These are phyloP conservation scores for Leptographium galeiforme DNA, from an alignment of 2,329 filamentous ascomycete species.

Conservation along the genomic window DNA sequence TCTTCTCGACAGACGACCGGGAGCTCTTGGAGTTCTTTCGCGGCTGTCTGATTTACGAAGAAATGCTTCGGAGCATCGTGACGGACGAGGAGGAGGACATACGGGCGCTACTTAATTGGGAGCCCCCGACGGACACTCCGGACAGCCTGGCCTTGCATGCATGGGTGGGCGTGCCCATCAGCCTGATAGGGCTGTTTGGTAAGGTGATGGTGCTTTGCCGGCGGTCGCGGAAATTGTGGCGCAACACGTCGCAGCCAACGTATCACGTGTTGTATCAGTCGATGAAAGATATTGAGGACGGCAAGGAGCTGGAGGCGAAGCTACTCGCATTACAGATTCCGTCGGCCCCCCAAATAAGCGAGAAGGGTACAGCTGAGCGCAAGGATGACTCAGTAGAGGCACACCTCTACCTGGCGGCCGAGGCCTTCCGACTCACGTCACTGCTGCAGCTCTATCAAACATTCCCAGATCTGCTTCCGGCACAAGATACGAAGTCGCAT, in stretches of 20 bases:
- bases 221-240: slow-evolving; percentile 17
- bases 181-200: slow-evolving; percentile 19
- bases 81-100: slow-evolving; percentile 18
- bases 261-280: slow-evolving; percentile 14
- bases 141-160: slow-evolving; percentile 16
- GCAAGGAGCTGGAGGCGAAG: slow-evolving; percentile 20
- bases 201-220: slow-evolving; percentile 23
- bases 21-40: slow-evolving; percentile 23
- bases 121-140: background rate
- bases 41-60: slow-evolving; percentile 25
- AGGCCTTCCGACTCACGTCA: slow-evolving; percentile 23
- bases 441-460: slow-evolving; percentile 27
- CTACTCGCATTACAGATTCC: slow-evolving; percentile 18
- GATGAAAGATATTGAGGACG: slow-evolving; percentile 19
- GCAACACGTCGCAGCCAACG: slow-evolving; percentile 12
- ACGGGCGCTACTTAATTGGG: slow-evolving; percentile 8
- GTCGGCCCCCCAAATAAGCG: slow-evolving; percentile 1
- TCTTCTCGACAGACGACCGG: slow-evolving; percentile 12
- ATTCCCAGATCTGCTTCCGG: slow-evolving; percentile 12
- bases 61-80: slow-evolving; percentile 25
- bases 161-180: slow-evolving; percentile 24
- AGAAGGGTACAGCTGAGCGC: background rate
- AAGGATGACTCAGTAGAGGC: slow-evolving; percentile 16
- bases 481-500: background rate
- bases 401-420: slow-evolving; percentile 22